A percentile compares a stretch with the other conserved stretches of the same genome.
These are phyloP conservation scores for Leishmania mexicana DNA, from an alignment of 208 protist genomes.

Conservation along the genomic window DNA sequence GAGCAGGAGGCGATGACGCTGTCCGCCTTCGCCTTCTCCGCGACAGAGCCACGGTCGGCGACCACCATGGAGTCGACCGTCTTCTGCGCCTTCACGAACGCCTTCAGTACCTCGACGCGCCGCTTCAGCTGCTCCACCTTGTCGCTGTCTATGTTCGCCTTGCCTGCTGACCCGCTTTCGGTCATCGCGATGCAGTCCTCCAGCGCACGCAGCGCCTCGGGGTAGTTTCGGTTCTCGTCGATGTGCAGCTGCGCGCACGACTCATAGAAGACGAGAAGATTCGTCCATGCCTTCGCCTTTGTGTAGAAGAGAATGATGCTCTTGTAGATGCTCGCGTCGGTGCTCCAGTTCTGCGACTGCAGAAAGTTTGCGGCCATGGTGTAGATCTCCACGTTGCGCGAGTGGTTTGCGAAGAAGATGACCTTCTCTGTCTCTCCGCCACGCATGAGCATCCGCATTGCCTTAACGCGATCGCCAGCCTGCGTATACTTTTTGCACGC, in stretches of 20 bases:
- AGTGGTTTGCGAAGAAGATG: conserved; percentile 97
- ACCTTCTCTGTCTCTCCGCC: conserved; percentile 97
- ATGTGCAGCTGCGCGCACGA: conserved; percentile 95
- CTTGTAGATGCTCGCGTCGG: conserved; percentile 94
- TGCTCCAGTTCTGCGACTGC: conserved; percentile 95
- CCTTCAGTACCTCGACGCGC: conserved; percentile 52
- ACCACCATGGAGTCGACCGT: conserved; percentile 43
- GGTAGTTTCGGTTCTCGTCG: conserved; percentile 97
- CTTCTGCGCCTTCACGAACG: conserved; percentile 69
- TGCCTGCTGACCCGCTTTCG: conserved; percentile 43
- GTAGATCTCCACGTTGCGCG: conserved; percentile 94
- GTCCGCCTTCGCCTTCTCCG: conserved; percentile 66
- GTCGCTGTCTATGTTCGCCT: conserved; percentile 29
- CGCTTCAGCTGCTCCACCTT: conserved; percentile 56
- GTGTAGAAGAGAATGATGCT: conserved; percentile 97
- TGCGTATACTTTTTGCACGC: conserved; percentile 95
- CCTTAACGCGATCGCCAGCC: conserved; percentile 95
- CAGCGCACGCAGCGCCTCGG: conserved; percentile 87
- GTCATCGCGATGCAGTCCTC: conserved; percentile 80
- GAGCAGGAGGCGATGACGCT: conserved; percentile 84
- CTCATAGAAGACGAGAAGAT: conserved; percentile 93
- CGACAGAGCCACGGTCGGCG: conserved; percentile 30
- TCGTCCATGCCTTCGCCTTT: conserved; percentile 94
- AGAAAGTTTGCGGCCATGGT: conserved; percentile 97
- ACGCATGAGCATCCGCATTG: conserved; percentile 97